Conservation (phyloP, 2,329 filamentous ascomycete genomes). For the Aspergillus aculeatus region DNA sequence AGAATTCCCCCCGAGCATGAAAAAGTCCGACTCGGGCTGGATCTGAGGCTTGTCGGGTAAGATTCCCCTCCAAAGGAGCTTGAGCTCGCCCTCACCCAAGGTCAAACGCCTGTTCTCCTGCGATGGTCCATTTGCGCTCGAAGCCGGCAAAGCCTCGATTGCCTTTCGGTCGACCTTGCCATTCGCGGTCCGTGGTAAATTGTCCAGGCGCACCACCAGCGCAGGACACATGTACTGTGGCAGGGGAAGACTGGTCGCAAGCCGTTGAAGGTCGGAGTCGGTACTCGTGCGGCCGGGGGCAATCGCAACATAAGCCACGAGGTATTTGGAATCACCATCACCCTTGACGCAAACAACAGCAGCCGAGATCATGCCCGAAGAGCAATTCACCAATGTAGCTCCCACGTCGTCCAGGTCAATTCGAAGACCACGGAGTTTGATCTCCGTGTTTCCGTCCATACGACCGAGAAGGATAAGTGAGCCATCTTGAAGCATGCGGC, state of each 20-base stretch:
- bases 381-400: slow-evolving; percentile 16
- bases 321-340: background rate
- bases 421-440: slow-evolving; percentile 28
- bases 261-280: background rate
- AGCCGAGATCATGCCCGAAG: background rate
- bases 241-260: background rate
- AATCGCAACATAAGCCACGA: background rate
- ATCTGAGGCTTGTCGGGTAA: slow-evolving; percentile 5
- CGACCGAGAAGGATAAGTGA: slow-evolving; percentile 25
- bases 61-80: slow-evolving; percentile 22
- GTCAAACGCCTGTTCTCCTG: slow-evolving; percentile 2
- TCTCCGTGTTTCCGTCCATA: slow-evolving; percentile 21
- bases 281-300: background rate
- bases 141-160: background rate
- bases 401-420: slow-evolving; percentile 50
- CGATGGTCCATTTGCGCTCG: background rate
- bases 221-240: background rate
- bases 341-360: slow-evolving; percentile 2
- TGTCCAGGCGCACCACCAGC: background rate
- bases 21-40: slow-evolving; percentile 28
- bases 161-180: background rate
- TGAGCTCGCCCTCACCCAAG: slow-evolving; percentile 11
- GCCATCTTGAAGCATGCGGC: slow-evolving; percentile 25
- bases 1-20: slow-evolving; percentile 38
- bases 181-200: background rate